Evolutionary conservation across 139 green algal species (phyloP).

Genomic region (Micromonas commoda): DNA sequence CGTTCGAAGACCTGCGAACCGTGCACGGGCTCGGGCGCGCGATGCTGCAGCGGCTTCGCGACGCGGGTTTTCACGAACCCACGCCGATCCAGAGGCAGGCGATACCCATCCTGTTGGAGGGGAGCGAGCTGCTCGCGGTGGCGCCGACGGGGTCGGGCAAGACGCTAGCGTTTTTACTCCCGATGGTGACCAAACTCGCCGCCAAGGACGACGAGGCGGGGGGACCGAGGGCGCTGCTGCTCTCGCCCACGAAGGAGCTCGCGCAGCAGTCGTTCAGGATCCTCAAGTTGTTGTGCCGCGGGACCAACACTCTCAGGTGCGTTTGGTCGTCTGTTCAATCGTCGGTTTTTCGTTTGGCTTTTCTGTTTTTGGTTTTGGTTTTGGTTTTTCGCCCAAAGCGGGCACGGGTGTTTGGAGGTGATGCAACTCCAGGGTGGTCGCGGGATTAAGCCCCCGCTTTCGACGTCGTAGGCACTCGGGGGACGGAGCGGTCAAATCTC

Average conservation of each 20-base stretch:
- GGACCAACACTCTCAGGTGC: not conserved
- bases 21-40: slow-evolving; percentile 31
- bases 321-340: not conserved
- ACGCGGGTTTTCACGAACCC: slow-evolving; percentile 54
- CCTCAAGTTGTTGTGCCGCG: slow-evolving; percentile 58
- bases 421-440: slow-evolving; percentile 24
- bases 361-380: not conserved
- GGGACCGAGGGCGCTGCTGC: slow-evolving; percentile 51
- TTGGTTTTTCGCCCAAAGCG: not conserved
- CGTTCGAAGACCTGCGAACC: slow-evolving; percentile 32
- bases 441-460: not conserved
- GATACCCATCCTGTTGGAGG: slow-evolving; percentile 58
- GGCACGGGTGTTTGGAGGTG: not conserved
- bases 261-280: slow-evolving; percentile 66
- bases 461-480: not conserved
- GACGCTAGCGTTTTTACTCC: slow-evolving; percentile 88
- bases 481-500: not conserved
- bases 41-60: slow-evolving; percentile 31
- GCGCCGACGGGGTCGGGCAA: slow-evolving; percentile 75
- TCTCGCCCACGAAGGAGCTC: slow-evolving; percentile 83
- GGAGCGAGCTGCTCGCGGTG: slow-evolving; percentile 69
- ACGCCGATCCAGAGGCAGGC: slow-evolving; percentile 91
- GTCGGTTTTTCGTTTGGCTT: not conserved
- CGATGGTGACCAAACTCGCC: slow-evolving; percentile 52
- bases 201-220: not conserved